phyloP scores from a whole-genome alignment of 2,329 filamentous ascomycete species.

The Magnaporthales sp. region DNA sequence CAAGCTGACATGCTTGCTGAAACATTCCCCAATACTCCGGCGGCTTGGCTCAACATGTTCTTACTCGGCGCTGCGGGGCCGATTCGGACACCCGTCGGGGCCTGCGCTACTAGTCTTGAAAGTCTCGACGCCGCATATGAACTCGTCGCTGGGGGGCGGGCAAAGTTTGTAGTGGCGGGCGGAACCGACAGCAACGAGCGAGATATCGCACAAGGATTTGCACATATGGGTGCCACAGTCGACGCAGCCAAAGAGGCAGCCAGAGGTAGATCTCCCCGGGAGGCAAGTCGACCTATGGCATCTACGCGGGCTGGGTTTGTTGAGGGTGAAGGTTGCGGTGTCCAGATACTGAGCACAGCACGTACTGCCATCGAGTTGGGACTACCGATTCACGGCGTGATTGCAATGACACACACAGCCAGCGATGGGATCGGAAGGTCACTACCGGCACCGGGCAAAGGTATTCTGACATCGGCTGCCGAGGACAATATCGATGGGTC shows the following conservation, averaged over 20 bases:
- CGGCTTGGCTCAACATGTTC: constrained; percentile 32
- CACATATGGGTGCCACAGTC: constrained; percentile 26
- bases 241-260: constrained; percentile 20
- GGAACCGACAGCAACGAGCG: constrained; percentile 23
- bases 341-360: constrained; percentile 25
- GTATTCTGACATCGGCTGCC: constrained; percentile 22
- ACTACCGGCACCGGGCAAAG: constrained; percentile 27
- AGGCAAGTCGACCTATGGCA: constrained; percentile 26
- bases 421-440: constrained; percentile 25
- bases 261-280: constrained; percentile 18
- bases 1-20: constrained; percentile 26
- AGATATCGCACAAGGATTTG: constrained; percentile 21
- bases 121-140: constrained; percentile 25
- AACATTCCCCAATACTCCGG: constrained; percentile 24
- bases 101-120: constrained; percentile 28
- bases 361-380: constrained; percentile 24
- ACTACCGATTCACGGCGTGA: constrained; percentile 23
- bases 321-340: constrained; percentile 24
- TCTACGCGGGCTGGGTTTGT: constrained; percentile 25
- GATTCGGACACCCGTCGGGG: constrained; percentile 24
- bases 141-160: constrained; percentile 19
- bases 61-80: constrained; percentile 25
- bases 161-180: constrained; percentile 23
- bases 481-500: constrained; percentile 10
- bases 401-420: constrained; percentile 23